A percentile compares a stretch with the other conserved stretches of the same genome.
phyloP scores from a whole-genome alignment of 192 early-diverging fungal species.

The Glomus cerebriforme region DNA sequence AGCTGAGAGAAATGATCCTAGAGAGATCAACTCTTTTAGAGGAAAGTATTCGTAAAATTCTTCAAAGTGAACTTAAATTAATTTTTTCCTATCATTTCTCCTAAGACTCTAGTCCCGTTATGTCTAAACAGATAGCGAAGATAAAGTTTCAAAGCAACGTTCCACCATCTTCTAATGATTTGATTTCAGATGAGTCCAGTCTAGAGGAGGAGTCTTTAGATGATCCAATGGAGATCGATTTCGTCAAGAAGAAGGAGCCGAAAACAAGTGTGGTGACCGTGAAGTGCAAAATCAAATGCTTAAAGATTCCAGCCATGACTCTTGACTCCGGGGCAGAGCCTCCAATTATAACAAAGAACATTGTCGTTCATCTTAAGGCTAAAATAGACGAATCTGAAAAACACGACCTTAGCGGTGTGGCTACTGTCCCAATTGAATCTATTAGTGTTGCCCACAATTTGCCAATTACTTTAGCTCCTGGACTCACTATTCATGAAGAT shows the following conservation, averaged over 20 bases:
- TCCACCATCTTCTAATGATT: neutral
- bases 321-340: too few species aligned
- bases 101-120: too few species aligned
- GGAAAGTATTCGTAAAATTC: slow-evolving; percentile 4
- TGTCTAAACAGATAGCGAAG: too few species aligned
- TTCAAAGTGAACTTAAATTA: slow-evolving; percentile 6
- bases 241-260: slow-evolving; percentile 13
- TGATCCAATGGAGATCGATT: slow-evolving; percentile 1
- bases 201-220: neutral
- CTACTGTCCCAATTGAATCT: neutral
- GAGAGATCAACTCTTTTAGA: neutral
- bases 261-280: neutral
- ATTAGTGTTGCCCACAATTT: neutral
- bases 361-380: too few species aligned
- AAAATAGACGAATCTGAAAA: neutral
- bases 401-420: neutral
- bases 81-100: neutral
- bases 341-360: too few species aligned
- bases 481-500: neutral
- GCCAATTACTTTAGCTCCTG: neutral
- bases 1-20: too few species aligned
- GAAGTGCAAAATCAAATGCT: neutral
- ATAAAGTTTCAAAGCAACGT: neutral
- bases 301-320: slow-evolving; percentile 11
- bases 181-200: too few species aligned